Evolutionary conservation across 164 flowering plant genomes (phyloP).

Genomic region (Vitis cinerea): DNA sequence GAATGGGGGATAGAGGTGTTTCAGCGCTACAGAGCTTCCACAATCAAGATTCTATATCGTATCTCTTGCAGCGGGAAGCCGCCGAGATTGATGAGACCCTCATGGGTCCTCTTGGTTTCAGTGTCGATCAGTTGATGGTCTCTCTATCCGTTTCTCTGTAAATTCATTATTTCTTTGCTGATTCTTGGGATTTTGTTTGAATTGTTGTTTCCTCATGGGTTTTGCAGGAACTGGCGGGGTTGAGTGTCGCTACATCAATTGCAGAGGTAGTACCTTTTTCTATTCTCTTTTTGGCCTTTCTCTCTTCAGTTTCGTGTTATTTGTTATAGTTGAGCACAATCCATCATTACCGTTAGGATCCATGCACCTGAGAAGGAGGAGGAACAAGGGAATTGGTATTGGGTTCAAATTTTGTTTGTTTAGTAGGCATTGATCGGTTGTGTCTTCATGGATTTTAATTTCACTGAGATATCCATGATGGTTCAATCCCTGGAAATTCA

Average conservation of each 20-base stretch:
- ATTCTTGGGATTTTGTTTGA: not conserved
- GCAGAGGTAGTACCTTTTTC: constrained; percentile 55
- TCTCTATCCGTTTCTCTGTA: constrained; percentile 1
- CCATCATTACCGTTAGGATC: no score
- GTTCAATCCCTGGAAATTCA: no score
- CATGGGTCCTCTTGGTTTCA: constrained; percentile 93
- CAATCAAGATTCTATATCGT: constrained; percentile 43
- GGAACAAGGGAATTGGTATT: no score
- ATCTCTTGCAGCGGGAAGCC: constrained; percentile 68
- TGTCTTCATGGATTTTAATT: no score
- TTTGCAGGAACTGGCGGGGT: constrained; percentile 90
- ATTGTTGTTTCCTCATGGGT: not conserved
- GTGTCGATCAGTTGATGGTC: constrained; percentile 95
- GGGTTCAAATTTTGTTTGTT: no score
- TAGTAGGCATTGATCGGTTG: no score
- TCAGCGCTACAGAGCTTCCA: constrained; percentile 25
- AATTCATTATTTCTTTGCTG: not conserved
- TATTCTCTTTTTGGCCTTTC: not conserved
- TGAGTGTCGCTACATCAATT: constrained; percentile 84
- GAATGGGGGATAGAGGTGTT: constrained; percentile 24
- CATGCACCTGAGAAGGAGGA: no score
- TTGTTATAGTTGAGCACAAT: no score
- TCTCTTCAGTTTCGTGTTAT: no score
- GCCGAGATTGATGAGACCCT: constrained; percentile 84
- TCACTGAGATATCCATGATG: no score